A percentile compares a stretch with the other conserved stretches of the same genome.
Evolutionary conservation across 148 eudicot species (phyloP).

Genomic region (Suaeda aralocaspica): DNA sequence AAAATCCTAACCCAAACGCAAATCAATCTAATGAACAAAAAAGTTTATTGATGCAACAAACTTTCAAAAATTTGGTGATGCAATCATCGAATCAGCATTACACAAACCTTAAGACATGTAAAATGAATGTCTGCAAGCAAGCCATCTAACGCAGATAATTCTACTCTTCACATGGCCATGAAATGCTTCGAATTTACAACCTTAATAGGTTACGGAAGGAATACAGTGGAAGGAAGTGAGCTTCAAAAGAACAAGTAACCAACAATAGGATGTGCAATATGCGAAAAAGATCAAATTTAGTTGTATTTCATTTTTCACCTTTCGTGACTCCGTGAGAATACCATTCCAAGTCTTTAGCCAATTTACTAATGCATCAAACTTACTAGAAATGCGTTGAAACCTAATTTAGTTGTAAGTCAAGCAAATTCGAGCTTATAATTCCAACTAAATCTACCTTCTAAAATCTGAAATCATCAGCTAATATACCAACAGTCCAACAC

Average conservation of each 20-base stretch:
- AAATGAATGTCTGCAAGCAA: neutral
- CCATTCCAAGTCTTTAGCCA: neutral
- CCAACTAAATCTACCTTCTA: neutral
- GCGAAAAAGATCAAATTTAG: neutral
- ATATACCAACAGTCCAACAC: neutral
- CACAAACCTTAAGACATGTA: neutral
- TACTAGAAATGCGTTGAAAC: no score
- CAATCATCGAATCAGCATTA: neutral
- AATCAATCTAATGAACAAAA: constrained; percentile 1
- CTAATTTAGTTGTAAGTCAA: neutral
- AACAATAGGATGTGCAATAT: neutral
- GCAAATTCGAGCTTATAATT: neutral
- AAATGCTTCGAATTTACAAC: neutral
- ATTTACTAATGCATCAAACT: neutral
- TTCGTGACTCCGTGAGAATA: no score
- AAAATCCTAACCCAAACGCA: neutral
- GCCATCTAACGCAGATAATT: neutral
- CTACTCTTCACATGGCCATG: neutral
- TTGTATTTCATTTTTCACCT: neutral
- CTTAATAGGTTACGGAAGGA: neutral
- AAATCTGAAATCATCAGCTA: neutral
- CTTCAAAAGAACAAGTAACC: neutral
- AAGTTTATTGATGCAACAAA: neutral
- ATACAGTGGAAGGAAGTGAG: neutral
- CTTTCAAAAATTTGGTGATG: no score